Base-by-base conservation (phyloP, 495 filamentous ascomycete genomes). In the Trichoderma parareesei region DNA sequence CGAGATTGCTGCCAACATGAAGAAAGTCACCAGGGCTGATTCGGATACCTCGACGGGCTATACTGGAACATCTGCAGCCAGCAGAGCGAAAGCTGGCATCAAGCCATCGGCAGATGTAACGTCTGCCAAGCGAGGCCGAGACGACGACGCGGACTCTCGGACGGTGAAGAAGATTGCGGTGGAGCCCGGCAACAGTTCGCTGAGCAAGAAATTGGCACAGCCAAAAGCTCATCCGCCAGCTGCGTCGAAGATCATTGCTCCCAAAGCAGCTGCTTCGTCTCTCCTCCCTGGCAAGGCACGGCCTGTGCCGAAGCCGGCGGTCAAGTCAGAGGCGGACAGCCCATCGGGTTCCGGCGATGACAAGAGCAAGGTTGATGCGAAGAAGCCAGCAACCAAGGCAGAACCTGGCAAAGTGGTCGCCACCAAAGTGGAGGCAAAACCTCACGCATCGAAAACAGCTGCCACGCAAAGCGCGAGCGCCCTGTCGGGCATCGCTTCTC, bases 61-160 rank as follows among this genome's bases (percentile, higher is more conserved):
- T 37, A 46, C 61, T n/a, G 61, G 61, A 33, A 63, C 61, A 48
- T 63, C 61, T 27, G 61, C 61, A 33, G 61, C 61, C 8, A 49
- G 63, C 33, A 40, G 48, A 38, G 63, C 63, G 5, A 64, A 64
- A 43, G 46, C 63, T 5, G 62, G 59, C 53, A 49, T 60, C 2
- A 75, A 75, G n/a, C 67, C 69, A 43, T 42, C 62, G 0, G 35
- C 68, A 57, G 61, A 64, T 38, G 64, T 43, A 20, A 55, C 69
- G 27, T 42, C 74, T 6, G 41, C 66, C 14, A 75, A 73, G 67
- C 69, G 79, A 55, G 63, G 67, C 16, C 66, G 78, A 37, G 77
- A 79, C 38, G 77, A 77, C 1, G 78, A 79, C 60, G 38, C 69
- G 7, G 77, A 81, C 55, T 61, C 65, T 13, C 74, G 78, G 48